phyloP scores from a whole-genome alignment of 441 rosid species.

The Adansonia grandidieri region DNA sequence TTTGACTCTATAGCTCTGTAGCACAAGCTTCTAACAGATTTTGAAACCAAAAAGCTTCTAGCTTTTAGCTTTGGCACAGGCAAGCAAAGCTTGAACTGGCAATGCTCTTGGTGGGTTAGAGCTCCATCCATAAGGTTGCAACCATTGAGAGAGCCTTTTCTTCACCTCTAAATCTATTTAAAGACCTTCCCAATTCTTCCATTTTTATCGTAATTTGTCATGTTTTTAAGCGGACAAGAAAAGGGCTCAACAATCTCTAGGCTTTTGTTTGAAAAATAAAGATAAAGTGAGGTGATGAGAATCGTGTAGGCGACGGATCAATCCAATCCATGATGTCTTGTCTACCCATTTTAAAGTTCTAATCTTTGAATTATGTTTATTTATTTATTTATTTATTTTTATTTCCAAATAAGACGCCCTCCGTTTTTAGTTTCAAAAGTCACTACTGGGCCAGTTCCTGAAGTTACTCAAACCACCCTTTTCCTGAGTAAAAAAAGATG shows the following conservation, averaged over 20 bases:
- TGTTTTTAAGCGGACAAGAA: slow-evolving; percentile 25
- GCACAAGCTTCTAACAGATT: slow-evolving; percentile 43
- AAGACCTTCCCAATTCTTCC: not conserved
- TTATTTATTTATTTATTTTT: not conserved
- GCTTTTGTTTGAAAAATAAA: slow-evolving; percentile 16
- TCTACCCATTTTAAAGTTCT: not conserved
- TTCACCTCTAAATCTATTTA: slow-evolving; percentile 24
- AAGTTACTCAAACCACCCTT: not conserved
- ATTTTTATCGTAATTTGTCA: not conserved
- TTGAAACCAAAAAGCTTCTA: slow-evolving; percentile 47
- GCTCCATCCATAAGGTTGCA: slow-evolving; percentile 51
- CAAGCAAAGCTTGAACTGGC: slow-evolving; percentile 44
- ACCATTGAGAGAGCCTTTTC: slow-evolving; percentile 38
- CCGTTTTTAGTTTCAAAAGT: not conserved
- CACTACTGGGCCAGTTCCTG: not conserved
- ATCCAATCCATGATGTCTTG: slow-evolving; percentile 27
- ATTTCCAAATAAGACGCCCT: not conserved
- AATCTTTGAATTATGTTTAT: not conserved
- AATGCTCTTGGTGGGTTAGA: slow-evolving; percentile 46
- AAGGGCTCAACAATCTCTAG: not conserved
- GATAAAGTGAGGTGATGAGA: slow-evolving; percentile 34
- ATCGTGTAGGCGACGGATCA: slow-evolving; percentile 56
- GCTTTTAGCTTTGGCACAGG: slow-evolving; percentile 39
- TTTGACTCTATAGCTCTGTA: slow-evolving; percentile 38
- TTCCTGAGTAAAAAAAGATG: not conserved